Evolutionary conservation across 306 rosid species (phyloP).

Genomic region (Begonia fuchsioides): DNA sequence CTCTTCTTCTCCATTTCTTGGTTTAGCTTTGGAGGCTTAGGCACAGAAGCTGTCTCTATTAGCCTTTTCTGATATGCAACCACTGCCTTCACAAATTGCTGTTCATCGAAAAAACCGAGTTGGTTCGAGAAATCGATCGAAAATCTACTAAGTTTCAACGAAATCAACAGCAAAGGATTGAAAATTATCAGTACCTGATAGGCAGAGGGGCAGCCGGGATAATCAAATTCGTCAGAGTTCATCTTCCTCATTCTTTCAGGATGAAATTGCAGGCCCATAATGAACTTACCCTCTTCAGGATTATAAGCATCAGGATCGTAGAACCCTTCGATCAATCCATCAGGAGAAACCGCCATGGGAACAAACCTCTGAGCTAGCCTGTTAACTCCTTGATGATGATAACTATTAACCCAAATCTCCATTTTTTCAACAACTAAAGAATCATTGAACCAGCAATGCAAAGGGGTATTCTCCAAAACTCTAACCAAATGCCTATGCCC

Average conservation of each 20-base stretch:
- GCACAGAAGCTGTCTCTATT: conserved; percentile 16
- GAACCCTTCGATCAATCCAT: conserved; percentile 79
- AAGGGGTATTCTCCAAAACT: conserved; percentile 12
- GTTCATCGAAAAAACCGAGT: conserved; percentile 1
- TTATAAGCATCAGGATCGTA: conserved; percentile 83
- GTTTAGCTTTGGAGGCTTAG: conserved; percentile 36
- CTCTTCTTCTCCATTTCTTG: conserved; percentile 63
- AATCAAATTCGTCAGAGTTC: conserved; percentile 80
- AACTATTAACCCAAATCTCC: conserved; percentile 36
- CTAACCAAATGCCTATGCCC: conserved; percentile 24
- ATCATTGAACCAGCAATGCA: conserved; percentile 29
- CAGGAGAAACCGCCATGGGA: conserved; percentile 76
- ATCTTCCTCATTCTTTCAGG: conserved; percentile 74
- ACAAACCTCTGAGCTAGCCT: conserved; percentile 24
- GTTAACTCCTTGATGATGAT: conserved; percentile 36
- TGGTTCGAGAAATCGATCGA: no score
- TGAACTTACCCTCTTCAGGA: conserved; percentile 83
- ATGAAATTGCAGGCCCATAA: conserved; percentile 91
- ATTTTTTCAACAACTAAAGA: conserved; percentile 14
- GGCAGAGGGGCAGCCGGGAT: conserved; percentile 76
- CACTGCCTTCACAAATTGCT: conserved; percentile 91
- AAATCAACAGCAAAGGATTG: no score
- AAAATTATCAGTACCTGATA: conserved; percentile 36
- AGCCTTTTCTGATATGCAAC: conserved; percentile 63
- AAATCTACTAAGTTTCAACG: no score